phyloP scores from a whole-genome alignment of 2,329 filamentous ascomycete species.

The Graphiopsis chlorocephala region DNA sequence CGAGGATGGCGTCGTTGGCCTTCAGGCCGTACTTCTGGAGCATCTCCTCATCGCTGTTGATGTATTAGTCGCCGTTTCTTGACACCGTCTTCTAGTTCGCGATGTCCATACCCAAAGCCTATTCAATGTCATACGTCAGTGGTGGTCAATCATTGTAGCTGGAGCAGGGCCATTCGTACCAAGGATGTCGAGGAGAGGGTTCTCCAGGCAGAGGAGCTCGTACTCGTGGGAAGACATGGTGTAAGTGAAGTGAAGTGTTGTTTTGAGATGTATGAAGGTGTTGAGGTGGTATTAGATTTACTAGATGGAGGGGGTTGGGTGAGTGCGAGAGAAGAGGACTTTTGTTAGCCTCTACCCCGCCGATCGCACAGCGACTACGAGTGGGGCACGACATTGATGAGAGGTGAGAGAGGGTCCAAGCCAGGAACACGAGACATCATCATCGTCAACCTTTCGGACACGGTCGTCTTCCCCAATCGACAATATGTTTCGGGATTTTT shows the following conservation, averaged over 20 bases:
- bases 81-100: background rate
- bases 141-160: background rate
- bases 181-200: slow-evolving; percentile 97
- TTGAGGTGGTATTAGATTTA: background rate
- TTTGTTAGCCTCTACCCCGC: background rate
- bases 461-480: background rate
- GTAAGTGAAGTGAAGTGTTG: background rate
- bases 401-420: background rate
- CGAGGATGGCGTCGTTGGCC: slow-evolving; percentile 95
- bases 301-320: background rate
- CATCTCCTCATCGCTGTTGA: slow-evolving; percentile 69
- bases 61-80: slow-evolving; percentile 24
- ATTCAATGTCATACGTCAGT: slow-evolving; percentile 11
- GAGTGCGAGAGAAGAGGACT: background rate
- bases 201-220: slow-evolving; percentile 90
- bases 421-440: background rate
- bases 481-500: background rate
- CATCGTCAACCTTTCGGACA: background rate
- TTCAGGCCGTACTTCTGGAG: slow-evolving; percentile 93
- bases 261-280: background rate
- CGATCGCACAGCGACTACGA: background rate
- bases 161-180: slow-evolving; percentile 42
- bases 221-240: slow-evolving; percentile 56
- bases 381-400: background rate
- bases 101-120: slow-evolving; percentile 4